Conservation (phyloP, 1,139 yeast species). For the Pichia sorboxylosa region DNA sequence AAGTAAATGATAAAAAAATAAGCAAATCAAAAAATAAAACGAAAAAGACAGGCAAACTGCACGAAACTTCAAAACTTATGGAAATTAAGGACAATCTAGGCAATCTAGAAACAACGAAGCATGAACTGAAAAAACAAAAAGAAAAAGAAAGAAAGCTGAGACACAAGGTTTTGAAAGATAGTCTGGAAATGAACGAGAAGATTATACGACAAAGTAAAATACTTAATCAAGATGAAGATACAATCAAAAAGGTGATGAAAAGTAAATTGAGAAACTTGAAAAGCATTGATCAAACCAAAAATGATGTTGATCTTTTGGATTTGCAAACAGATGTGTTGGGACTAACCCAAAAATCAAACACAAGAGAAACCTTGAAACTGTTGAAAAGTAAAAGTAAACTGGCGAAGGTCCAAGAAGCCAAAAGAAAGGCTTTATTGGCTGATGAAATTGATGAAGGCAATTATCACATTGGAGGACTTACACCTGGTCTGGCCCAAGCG, state of each 20-base stretch:
- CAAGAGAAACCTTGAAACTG: conserved; percentile 4
- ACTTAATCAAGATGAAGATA: conserved; percentile 28
- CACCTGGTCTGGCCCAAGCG: conserved; percentile 90
- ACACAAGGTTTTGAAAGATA: conserved; percentile 29
- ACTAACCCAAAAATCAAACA: conserved; percentile 3
- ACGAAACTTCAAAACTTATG: conserved; percentile 7
- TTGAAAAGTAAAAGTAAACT: conserved; percentile 5
- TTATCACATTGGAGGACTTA: conserved; percentile 54
- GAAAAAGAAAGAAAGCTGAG: conserved; percentile 8
- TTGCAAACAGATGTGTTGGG: conserved; percentile 14
- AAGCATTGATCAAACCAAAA: conserved; percentile 31
- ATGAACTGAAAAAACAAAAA: conserved; percentile 6
- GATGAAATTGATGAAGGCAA: conserved; percentile 33
- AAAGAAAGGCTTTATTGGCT: conserved; percentile 26
- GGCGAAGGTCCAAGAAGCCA: conserved; percentile 19
- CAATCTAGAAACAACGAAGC: conserved; percentile 4
- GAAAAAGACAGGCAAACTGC: conserved; percentile 1
- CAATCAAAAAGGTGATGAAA: conserved; percentile 35
- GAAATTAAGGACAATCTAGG: conserved; percentile 6
- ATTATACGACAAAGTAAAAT: conserved; percentile 42
- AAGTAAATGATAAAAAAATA: conserved; percentile 11
- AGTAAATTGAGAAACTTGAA: conserved; percentile 38
- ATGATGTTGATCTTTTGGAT: conserved; percentile 29
- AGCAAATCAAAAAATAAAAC: conserved; percentile 3
- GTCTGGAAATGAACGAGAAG: conserved; percentile 28